Evolutionary conservation across 768 basidiomycete genomes (phyloP).

Genomic region (Kwoniella shandongensis): DNA sequence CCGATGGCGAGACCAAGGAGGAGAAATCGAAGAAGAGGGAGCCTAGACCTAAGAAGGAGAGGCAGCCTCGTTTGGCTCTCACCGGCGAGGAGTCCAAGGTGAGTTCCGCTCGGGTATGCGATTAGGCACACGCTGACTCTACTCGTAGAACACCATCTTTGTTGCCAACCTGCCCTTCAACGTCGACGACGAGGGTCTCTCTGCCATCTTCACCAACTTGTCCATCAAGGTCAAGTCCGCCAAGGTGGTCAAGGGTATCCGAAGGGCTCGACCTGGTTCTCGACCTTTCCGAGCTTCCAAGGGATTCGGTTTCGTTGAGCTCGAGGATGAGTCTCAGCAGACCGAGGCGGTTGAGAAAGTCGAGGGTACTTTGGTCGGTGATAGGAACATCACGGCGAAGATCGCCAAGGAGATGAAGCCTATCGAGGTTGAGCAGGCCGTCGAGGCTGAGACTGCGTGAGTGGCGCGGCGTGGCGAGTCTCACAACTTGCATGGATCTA

Average conservation of each 20-base stretch:
- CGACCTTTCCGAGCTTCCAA: constrained; percentile 84
- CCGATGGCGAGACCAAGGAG: constrained; percentile 19
- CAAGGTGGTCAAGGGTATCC: constrained; percentile 65
- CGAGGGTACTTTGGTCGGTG: constrained; percentile 83
- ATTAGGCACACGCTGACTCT: not conserved
- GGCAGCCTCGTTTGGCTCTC: constrained; percentile 28
- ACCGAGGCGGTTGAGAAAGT: constrained; percentile 82
- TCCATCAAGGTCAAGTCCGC: constrained; percentile 79
- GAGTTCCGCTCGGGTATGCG: not conserved
- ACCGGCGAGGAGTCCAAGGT: constrained; percentile 49
- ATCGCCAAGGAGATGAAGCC: constrained; percentile 78
- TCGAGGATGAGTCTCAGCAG: constrained; percentile 84
- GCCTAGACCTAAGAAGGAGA: constrained; percentile 33
- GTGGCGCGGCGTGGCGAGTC: not conserved
- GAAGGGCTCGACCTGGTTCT: constrained; percentile 61
- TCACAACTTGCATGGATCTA: too few species aligned
- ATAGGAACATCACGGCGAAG: constrained; percentile 86
- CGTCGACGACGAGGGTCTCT: constrained; percentile 79
- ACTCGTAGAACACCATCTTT: constrained; percentile 63
- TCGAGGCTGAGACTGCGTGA: constrained; percentile 29
- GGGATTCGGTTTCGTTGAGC: constrained; percentile 97
- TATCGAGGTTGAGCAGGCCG: constrained; percentile 50
- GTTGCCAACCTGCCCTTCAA: constrained; percentile 97
- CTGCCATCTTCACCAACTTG: constrained; percentile 79
- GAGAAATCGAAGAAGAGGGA: constrained; percentile 33